Base-by-base conservation (phyloP, 345 rosid genomes). In the Eucalyptus grandis region DNA sequence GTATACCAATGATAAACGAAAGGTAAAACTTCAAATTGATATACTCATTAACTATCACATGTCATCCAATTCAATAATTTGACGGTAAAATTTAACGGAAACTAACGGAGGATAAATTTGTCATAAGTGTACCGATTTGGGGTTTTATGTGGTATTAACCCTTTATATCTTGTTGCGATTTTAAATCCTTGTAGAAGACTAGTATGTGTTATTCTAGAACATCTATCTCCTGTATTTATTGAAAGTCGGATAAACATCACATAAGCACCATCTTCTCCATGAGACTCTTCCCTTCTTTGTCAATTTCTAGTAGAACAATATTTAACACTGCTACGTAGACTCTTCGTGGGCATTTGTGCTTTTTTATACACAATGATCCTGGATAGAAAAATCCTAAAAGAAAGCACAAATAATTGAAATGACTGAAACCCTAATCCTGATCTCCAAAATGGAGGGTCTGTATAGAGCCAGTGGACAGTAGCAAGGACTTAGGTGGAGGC, bases 71-170 rank as follows among this genome's bases (percentile, higher is more conserved):
- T 53, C 2, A 53, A 53, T 19, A 53, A 53, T 53, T 53, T 53
- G 5, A 53, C 0, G 0, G 1, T 53, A 53, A 53, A 53, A 53
- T 53, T 19, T 53, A 53, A 53, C 1, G 0, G 0, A 53, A 53
- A 53, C 2, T 53, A 53, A 53, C 0, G 0, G 24, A 53, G 2
- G 10, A 53, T 53, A 53, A 19, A 53, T 19, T 53, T 19, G 2
- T 19, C 2, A 19, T 7, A 19, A 7, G 9, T 51, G 4, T 51
- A 51, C 4, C 0, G 0, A 53, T 19, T 53, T 53, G 0, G 10
- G 56, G 2, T 19, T 53, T 53, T 19, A 53, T 19, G 56, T 53
- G 24, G 24, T 53, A 53, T 53, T 53, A 53, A 8, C 56, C 56
- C 9, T 53, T 34, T 34, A 34, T 69, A 17, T 69, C 40, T 51